Conservation (phyloP, 1,284 basidiomycete genomes). For the Ganoderma multipileum region DNA sequence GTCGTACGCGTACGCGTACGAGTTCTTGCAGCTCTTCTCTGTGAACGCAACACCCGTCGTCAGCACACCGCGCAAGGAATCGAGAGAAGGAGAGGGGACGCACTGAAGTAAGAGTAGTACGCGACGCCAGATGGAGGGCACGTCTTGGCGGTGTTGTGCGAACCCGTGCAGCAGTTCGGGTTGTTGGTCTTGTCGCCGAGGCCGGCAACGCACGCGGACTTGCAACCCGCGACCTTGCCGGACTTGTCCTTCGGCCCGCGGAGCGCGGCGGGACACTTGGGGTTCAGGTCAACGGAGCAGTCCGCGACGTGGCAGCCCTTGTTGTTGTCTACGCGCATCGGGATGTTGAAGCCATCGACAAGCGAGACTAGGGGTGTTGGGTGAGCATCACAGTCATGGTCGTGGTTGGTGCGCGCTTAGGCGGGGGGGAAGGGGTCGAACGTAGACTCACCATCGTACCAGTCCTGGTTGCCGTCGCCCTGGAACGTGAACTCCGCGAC, state of each 20-base stretch:
- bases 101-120: conserved; percentile 55
- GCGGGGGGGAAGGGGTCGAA: no score
- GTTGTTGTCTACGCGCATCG: conserved; percentile 49
- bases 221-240: conserved; percentile 51
- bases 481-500: conserved; percentile 52
- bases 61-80: background rate
- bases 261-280: conserved; percentile 45
- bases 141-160: conserved; percentile 46
- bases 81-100: conserved; percentile 25
- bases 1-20: conserved; percentile 59
- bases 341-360: conserved; percentile 52
- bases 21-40: conserved; percentile 49
- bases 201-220: conserved; percentile 49
- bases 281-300: conserved; percentile 52
- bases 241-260: conserved; percentile 45
- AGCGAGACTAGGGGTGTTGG: conserved; percentile 42
- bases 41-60: conserved; percentile 31
- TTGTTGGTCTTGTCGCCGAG: conserved; percentile 45
- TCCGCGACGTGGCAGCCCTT: conserved; percentile 47
- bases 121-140: conserved; percentile 50
- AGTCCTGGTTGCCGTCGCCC: conserved; percentile 41
- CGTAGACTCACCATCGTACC: conserved; percentile 47
- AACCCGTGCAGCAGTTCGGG: conserved; percentile 53
- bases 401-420: no score
- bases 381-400: background rate